These are phyloP conservation scores for Lipomyces anomalus DNA, from an alignment of 805 yeast genomes.

Conservation along the genomic window DNA sequence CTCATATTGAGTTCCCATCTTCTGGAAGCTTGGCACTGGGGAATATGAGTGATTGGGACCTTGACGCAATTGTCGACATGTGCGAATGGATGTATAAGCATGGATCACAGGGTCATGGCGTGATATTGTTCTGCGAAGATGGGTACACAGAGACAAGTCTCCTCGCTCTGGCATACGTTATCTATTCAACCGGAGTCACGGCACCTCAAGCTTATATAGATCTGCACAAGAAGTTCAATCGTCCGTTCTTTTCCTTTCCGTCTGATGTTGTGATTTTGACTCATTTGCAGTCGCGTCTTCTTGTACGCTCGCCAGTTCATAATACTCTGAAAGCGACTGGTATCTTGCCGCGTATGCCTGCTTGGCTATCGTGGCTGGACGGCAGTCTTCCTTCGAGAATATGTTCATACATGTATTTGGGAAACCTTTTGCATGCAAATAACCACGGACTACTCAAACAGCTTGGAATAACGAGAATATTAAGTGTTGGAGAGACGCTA, in stretches of 20 bases:
- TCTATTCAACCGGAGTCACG: conserved; percentile 57
- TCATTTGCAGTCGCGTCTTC: conserved; percentile 58
- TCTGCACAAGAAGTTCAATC: conserved; percentile 55
- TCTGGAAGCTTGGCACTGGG: conserved; percentile 80
- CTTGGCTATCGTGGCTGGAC: conserved; percentile 35
- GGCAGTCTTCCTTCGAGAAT: conserved; percentile 83
- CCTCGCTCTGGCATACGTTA: conserved; percentile 61
- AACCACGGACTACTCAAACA: conserved; percentile 54
- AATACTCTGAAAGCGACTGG: conserved; percentile 5
- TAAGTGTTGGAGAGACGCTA: conserved; percentile 74
- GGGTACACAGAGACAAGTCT: conserved; percentile 90
- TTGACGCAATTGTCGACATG: conserved; percentile 58
- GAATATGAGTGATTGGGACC: conserved; percentile 55
- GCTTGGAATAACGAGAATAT: conserved; percentile 65
- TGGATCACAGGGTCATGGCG: conserved; percentile 26
- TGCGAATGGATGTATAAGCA: conserved; percentile 56
- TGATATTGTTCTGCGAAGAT: conserved; percentile 72
- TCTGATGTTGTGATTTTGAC: conserved; percentile 63
- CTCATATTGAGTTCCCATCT: conserved; percentile 55
- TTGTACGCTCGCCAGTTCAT: conserved; percentile 42
- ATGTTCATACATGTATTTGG: conserved; percentile 76
- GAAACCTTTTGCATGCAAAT: conserved; percentile 77
- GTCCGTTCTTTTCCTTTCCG: conserved; percentile 81
- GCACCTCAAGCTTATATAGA: conserved; percentile 61
- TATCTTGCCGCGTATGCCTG: conserved; percentile 14